These are phyloP conservation scores for Parmales sp. DNA, from an alignment of 108 stramenopile genomes.

Conservation along the genomic window DNA sequence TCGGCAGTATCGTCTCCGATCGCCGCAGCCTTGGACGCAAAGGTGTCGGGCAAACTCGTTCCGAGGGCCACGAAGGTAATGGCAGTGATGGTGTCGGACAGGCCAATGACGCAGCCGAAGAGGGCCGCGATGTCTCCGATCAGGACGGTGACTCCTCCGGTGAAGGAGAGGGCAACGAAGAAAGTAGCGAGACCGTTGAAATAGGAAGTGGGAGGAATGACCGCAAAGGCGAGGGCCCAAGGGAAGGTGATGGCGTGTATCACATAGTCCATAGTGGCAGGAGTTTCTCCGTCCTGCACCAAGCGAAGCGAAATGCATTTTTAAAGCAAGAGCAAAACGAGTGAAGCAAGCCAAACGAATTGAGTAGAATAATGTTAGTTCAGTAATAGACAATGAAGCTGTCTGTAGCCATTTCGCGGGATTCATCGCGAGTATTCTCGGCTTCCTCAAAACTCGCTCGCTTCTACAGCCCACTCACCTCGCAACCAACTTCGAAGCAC, in stretches of 20 bases:
- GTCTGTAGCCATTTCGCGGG: too few relatives aligned
- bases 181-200: constrained; percentile 11
- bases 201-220: constrained; percentile 16
- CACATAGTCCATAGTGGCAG: constrained; percentile 11
- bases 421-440: too few relatives aligned
- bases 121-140: constrained; percentile 26
- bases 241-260: constrained; percentile 18
- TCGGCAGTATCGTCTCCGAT: constrained; percentile 20
- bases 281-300: constrained; percentile 11
- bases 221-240: constrained; percentile 20
- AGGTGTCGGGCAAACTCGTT: constrained; percentile 27
- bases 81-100: constrained; percentile 16
- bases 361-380: too few relatives aligned
- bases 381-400: too few relatives aligned
- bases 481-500: constrained; percentile 10
- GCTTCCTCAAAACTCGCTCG: too few relatives aligned
- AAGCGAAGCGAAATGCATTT: too few relatives aligned
- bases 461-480: too few relatives aligned
- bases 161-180: constrained; percentile 14
- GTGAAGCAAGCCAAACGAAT: too few relatives aligned
- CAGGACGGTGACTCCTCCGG: constrained; percentile 13
- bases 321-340: too few relatives aligned
- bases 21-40: constrained; percentile 26
- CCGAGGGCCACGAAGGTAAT: constrained; percentile 31
- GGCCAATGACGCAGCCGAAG: constrained; percentile 25